Evolutionary conservation across 2,329 filamentous ascomycete species (phyloP).

Genomic region (Whalleya microplaca): DNA sequence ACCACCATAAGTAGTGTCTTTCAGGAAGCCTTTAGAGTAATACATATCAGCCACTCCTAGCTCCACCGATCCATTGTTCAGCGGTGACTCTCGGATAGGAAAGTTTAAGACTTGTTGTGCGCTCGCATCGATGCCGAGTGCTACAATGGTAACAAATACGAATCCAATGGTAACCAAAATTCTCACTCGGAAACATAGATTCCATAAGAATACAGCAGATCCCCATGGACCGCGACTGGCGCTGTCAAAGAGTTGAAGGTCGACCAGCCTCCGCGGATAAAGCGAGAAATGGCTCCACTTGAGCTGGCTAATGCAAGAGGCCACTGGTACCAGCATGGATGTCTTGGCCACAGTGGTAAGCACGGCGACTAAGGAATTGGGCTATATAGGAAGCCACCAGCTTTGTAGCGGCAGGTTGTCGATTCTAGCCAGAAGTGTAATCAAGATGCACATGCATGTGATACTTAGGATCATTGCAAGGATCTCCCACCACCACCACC

Average conservation of each 20-base stretch:
- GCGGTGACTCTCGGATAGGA: constrained; percentile 4
- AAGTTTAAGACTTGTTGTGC: constrained; percentile 25
- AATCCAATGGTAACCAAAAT: constrained; percentile 10
- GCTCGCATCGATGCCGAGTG: constrained; percentile 25
- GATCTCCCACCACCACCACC: constrained; percentile 36
- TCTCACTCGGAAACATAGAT: constrained; percentile 3
- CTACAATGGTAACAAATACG: constrained; percentile 23
- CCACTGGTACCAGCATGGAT: constrained; percentile 24
- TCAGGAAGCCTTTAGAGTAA: constrained; percentile 13
- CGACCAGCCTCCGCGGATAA: constrained; percentile 6
- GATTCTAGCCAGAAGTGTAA: constrained; percentile 15
- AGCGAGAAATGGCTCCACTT: constrained; percentile 29
- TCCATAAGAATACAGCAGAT: constrained; percentile 14
- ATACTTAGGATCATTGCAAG: constrained; percentile 17
- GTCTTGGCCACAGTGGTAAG: constrained; percentile 26
- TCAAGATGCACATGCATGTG: constrained; percentile 15
- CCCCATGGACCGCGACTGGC: constrained; percentile 32
- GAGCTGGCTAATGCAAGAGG: constrained; percentile 27
- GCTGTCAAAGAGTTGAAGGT: constrained; percentile 29
- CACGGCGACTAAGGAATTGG: constrained; percentile 33
- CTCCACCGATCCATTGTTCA: constrained; percentile 12
- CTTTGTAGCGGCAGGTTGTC: constrained; percentile 12
- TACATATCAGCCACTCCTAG: constrained; percentile 12
- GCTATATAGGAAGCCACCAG: constrained; percentile 30
- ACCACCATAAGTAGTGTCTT: neutral